A percentile compares a stretch with the other conserved stretches of the same genome.
Conservation (phyloP, 495 filamentous ascomycete genomes). For the Penicillium soppii region DNA sequence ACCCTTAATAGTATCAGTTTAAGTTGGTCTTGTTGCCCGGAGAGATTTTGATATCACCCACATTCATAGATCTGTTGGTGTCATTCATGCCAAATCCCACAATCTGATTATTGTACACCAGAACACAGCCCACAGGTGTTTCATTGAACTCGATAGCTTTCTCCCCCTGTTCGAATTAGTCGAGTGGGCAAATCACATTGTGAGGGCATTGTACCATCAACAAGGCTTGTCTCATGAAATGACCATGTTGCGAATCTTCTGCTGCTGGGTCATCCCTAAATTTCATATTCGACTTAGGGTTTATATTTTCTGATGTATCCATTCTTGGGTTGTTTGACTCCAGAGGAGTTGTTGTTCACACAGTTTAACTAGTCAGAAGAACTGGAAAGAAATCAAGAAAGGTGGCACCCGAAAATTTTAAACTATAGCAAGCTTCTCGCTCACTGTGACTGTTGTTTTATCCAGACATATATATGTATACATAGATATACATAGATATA, state of each 20-base stretch:
- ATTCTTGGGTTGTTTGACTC: too few relatives aligned
- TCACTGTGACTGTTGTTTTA: too few relatives aligned
- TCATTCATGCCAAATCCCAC: constrained; percentile 93
- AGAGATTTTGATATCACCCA: constrained; percentile 19
- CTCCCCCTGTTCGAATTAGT: constrained; percentile 57
- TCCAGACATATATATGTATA: too few relatives aligned
- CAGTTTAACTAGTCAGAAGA: too few relatives aligned
- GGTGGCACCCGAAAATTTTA: too few relatives aligned
- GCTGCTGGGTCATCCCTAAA: constrained; percentile 1
- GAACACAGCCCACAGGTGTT: constrained; percentile 94
- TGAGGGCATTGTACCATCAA: constrained; percentile 53
- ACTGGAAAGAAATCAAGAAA: too few relatives aligned
- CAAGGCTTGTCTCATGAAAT: constrained; percentile 70
- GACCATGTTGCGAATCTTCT: constrained; percentile 42
- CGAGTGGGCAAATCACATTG: too few relatives aligned
- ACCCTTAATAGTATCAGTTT: constrained; percentile 53
- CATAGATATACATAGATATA: too few relatives aligned
- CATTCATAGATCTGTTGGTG: constrained; percentile 82
- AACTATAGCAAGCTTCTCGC: too few relatives aligned
- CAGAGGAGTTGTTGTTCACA: too few relatives aligned
- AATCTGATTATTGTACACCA: constrained; percentile 71
- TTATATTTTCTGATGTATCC: too few relatives aligned
- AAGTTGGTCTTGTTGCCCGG: background rate
- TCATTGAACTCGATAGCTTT: constrained; percentile 79
- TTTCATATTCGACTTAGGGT: background rate